phyloP scores from a whole-genome alignment of 1,139 yeast species.

The Protomyces arabidopsidicola region DNA sequence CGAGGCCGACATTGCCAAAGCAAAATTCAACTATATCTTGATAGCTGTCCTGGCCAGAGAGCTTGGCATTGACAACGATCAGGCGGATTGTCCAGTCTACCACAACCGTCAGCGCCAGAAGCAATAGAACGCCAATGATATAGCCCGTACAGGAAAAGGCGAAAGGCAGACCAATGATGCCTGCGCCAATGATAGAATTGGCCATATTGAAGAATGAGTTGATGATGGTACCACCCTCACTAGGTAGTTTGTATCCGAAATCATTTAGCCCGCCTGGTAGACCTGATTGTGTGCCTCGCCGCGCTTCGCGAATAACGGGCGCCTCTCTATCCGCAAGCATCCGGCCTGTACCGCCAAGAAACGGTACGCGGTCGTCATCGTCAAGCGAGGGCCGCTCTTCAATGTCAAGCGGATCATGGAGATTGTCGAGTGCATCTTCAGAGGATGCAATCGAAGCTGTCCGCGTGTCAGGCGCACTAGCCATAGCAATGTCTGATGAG shows the following conservation, averaged over 20 bases:
- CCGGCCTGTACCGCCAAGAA: conserved; percentile 23
- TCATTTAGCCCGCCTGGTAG: conserved; percentile 1
- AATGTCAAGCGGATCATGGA: conserved; percentile 16
- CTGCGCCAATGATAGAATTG: conserved; percentile 50
- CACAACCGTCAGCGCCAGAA: conserved; percentile 57
- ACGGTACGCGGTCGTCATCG: conserved; percentile 24
- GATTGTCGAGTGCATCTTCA: conserved; percentile 3
- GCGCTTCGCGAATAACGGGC: conserved; percentile 18
- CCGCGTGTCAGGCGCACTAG: neutral
- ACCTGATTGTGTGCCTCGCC: neutral
- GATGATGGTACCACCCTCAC: conserved; percentile 26
- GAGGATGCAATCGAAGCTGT: neutral
- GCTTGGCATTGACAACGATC: conserved; percentile 75
- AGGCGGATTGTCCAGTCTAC: conserved; percentile 85
- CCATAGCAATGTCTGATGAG: neutral
- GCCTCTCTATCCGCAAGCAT: conserved; percentile 16
- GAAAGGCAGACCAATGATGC: conserved; percentile 89
- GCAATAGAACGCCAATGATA: conserved; percentile 62
- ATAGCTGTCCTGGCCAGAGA: conserved; percentile 70
- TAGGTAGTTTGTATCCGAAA: conserved; percentile 16
- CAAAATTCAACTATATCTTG: conserved; percentile 82
- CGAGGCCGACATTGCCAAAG: conserved; percentile 68
- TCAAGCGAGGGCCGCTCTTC: conserved; percentile 5
- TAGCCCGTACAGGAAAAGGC: conserved; percentile 80
- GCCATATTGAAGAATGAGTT: conserved; percentile 37